Evolutionary conservation across 2,329 filamentous ascomycete species (phyloP).

Genomic region (Didymosphaeria variabile): DNA sequence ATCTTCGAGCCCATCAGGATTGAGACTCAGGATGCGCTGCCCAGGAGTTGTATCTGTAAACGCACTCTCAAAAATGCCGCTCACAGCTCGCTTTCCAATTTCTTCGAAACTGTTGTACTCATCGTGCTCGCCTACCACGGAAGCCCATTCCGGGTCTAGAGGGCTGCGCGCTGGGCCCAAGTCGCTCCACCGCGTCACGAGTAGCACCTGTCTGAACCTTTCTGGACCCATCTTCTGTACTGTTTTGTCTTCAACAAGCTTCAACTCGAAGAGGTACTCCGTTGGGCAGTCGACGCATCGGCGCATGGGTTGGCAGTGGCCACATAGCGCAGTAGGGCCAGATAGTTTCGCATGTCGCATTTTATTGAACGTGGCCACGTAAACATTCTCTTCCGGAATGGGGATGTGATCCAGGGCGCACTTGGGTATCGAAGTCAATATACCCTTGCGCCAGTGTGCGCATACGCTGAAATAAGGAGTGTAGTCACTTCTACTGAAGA

Average conservation of each 20-base stretch:
- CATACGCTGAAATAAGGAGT: constrained; percentile 70
- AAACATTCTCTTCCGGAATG: constrained; percentile 46
- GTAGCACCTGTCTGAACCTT: constrained; percentile 67
- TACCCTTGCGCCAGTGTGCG: constrained; percentile 69
- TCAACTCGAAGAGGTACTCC: constrained; percentile 69
- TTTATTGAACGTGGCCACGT: constrained; percentile 50
- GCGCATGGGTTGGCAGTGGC: constrained; percentile 66
- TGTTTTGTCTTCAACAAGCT: constrained; percentile 64
- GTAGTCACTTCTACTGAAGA: constrained; percentile 69
- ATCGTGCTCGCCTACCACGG: constrained; percentile 54
- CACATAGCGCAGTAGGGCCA: constrained; percentile 63
- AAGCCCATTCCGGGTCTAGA: constrained; percentile 62
- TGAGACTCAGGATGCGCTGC: constrained; percentile 66
- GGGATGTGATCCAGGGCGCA: constrained; percentile 69
- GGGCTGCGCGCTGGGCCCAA: constrained; percentile 61
- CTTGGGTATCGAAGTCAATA: constrained; percentile 68
- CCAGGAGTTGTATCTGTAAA: constrained; percentile 65
- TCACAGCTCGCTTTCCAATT: constrained; percentile 64
- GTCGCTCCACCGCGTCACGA: constrained; percentile 70
- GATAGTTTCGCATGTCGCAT: constrained; percentile 47
- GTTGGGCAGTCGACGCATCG: constrained; percentile 69
- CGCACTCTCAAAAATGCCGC: constrained; percentile 67
- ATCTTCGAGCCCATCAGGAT: constrained; percentile 63
- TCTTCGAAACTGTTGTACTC: constrained; percentile 64
- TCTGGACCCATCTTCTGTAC: constrained; percentile 49